Evolutionary conservation across 768 basidiomycete species (phyloP).

Genomic region (Trichaptum fuscoviolaceum): DNA sequence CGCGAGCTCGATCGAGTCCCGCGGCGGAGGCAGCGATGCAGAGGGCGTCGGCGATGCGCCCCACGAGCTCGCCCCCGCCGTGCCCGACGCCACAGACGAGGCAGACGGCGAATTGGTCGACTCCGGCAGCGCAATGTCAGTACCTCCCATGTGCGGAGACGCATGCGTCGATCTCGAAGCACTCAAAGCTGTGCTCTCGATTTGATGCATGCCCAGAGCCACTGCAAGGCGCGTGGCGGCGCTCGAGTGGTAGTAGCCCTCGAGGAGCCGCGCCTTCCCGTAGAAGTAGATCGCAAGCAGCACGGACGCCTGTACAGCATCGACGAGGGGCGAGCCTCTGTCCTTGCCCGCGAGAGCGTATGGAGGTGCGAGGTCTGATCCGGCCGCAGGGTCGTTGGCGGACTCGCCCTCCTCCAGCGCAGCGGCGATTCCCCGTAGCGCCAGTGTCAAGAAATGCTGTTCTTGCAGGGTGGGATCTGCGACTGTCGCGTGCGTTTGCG

Average conservation of each 20-base stretch:
- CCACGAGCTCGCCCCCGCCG: constrained; percentile 1
- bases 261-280: constrained; percentile 47
- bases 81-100: no score
- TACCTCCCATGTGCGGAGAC: background rate
- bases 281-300: constrained; percentile 58
- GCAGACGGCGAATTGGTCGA: background rate
- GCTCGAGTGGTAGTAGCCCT: constrained; percentile 58
- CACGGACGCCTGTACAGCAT: constrained; percentile 55
- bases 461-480: constrained; percentile 26
- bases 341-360: background rate
- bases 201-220: constrained; percentile 53
- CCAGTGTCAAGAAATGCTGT: constrained; percentile 41
- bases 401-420: constrained; percentile 47
- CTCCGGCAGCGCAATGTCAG: background rate
- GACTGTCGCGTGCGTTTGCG: background rate
- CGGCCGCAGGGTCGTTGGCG: background rate
- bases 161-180: constrained; percentile 18
- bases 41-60: background rate
- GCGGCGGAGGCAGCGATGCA: constrained; percentile 26
- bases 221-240: constrained; percentile 58
- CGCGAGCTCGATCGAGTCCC: constrained; percentile 36
- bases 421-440: constrained; percentile 45
- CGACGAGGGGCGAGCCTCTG: constrained; percentile 34
- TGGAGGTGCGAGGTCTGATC: background rate
- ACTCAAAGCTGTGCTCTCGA: constrained; percentile 20